phyloP scores from a whole-genome alignment of 2,329 filamentous ascomycete species.

The Aspergillus novofumigatus region DNA sequence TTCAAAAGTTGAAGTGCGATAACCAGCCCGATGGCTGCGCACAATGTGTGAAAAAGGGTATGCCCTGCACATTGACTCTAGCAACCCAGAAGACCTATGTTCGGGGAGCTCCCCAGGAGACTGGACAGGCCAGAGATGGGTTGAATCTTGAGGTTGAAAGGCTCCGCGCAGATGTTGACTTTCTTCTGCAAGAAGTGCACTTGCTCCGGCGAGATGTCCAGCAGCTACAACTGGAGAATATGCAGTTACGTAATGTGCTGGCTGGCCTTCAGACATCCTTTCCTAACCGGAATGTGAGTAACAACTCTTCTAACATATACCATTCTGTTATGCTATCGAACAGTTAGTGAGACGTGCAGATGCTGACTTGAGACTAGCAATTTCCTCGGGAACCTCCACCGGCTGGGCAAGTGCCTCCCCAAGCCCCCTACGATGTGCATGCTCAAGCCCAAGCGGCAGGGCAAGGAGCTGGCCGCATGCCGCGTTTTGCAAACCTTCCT shows the following conservation, averaged over 20 bases:
- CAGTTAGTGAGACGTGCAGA: no score
- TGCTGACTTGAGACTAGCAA: neutral
- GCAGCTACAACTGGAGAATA: neutral
- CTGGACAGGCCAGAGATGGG: neutral
- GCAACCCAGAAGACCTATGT: conserved; percentile 16
- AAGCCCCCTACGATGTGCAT: neutral
- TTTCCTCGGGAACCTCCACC: neutral
- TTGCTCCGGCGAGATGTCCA: no score
- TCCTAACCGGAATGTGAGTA: neutral
- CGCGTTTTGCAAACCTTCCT: neutral
- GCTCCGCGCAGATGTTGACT: conserved; percentile 4
- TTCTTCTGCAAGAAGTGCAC: neutral
- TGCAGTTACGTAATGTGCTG: neutral
- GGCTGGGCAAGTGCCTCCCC: neutral
- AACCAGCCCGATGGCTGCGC: conserved; percentile 12
- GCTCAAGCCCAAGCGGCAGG: neutral
- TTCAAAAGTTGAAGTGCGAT: conserved; percentile 24
- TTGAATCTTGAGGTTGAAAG: neutral
- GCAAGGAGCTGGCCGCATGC: neutral
- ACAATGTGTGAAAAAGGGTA: conserved; percentile 9
- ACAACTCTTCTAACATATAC: neutral
- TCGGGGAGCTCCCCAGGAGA: conserved; percentile 16
- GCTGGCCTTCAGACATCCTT: neutral
- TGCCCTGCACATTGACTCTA: conserved; percentile 22
- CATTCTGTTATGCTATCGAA: neutral